These are phyloP conservation scores for Picea glauca DNA, from an alignment of 75 land plant species.

Conservation along the genomic window DNA sequence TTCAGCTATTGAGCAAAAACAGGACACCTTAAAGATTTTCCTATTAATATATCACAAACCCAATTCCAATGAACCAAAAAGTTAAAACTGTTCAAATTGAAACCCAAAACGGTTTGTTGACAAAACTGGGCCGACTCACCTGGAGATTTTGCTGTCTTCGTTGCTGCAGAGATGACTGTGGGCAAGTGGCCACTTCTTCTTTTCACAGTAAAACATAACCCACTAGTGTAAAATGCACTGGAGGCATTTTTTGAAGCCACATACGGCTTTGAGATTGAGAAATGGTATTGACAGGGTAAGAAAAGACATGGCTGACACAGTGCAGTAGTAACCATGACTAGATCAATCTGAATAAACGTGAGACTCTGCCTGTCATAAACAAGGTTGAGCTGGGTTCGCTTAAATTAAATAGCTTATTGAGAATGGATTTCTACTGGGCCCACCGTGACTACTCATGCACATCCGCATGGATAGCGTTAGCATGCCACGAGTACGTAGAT, in stretches of 20 bases:
- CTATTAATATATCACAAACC: background rate
- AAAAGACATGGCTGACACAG: background rate
- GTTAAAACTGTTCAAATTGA: background rate
- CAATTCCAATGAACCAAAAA: background rate
- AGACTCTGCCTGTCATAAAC: too few species aligned
- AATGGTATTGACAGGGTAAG: background rate
- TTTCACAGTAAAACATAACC: background rate
- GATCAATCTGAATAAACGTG: background rate
- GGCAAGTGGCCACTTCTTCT: constrained; percentile 7
- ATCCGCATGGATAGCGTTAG: too few species aligned
- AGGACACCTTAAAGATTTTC: background rate
- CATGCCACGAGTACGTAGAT: too few species aligned
- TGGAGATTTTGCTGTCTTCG: constrained; percentile 59
- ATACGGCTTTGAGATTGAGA: background rate
- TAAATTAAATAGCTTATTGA: too few species aligned
- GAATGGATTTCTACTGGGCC: too few species aligned
- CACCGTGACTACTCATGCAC: too few species aligned
- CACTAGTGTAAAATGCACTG: background rate
- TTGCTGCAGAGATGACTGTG: constrained; percentile 32
- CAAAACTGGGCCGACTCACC: constrained; percentile 20
- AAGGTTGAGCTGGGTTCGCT: too few species aligned
- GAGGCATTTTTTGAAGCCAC: background rate
- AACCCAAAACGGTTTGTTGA: background rate
- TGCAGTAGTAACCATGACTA: constrained; percentile 1
- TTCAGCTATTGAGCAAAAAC: constrained; percentile 52